Conservation (phyloP, 306 rosid species). For the Pachyrhizus erosus region DNA sequence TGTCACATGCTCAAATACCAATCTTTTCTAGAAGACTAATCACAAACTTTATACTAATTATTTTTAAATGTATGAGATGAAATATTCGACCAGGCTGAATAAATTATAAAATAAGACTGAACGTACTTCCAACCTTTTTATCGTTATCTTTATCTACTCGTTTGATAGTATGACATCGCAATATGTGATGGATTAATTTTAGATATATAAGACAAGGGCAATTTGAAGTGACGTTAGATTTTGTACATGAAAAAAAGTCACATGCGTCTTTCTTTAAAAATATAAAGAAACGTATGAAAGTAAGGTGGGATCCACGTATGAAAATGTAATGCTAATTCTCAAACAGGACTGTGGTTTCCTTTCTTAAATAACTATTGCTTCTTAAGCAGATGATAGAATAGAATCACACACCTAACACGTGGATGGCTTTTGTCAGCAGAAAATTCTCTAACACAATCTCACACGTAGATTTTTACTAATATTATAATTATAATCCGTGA, state of each 20-base stretch:
- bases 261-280: conserved; percentile 8
- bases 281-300: background rate
- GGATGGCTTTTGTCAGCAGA: conserved; percentile 29
- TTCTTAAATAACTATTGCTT: conserved; percentile 17
- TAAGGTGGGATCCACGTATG: conserved; percentile 35
- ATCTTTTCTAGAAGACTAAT: conserved; percentile 9
- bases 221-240: conserved; percentile 37
- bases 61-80: background rate
- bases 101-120: background rate
- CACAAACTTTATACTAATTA: conserved; percentile 8
- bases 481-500: background rate
- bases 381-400: background rate
- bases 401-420: conserved; percentile 36
- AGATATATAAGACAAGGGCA: background rate
- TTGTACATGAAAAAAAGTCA: conserved; percentile 30
- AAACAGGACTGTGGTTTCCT: background rate
- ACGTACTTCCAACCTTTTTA: background rate
- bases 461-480: conserved; percentile 12
- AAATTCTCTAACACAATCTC: conserved; percentile 29
- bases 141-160: background rate
- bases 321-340: background rate
- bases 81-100: background rate
- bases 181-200: conserved; percentile 1
- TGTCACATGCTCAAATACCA: background rate
- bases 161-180: background rate